Conservation (phyloP, 768 basidiomycete genomes). For the Lanmaoa rubissima region DNA sequence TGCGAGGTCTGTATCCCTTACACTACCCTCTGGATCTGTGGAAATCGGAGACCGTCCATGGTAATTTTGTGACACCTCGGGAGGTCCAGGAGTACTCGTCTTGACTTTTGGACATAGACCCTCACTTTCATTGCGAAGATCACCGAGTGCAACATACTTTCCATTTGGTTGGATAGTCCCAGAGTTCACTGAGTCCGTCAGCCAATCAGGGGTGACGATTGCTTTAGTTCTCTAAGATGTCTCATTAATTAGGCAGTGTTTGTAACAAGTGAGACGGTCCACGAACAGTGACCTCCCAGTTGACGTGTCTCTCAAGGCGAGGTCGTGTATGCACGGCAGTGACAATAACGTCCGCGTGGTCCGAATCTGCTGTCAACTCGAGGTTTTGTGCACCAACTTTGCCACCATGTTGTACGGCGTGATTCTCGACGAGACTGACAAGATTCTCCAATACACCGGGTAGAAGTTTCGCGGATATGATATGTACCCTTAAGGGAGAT, state of each 20-base stretch:
- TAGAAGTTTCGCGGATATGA: slow-evolving; percentile 35
- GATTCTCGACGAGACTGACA: slow-evolving; percentile 24
- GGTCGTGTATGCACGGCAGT: slow-evolving; percentile 64
- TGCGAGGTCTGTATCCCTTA: slow-evolving; percentile 15
- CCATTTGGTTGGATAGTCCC: slow-evolving; percentile 48
- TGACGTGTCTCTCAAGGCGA: slow-evolving; percentile 67
- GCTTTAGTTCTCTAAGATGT: slow-evolving; percentile 55
- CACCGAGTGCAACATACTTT: slow-evolving; percentile 54
- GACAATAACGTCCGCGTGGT: slow-evolving; percentile 62
- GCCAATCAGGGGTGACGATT: slow-evolving; percentile 72
- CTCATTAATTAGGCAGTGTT: not conserved
- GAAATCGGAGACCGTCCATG: not conserved
- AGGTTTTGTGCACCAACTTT: slow-evolving; percentile 17
- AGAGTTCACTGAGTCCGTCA: slow-evolving; percentile 52
- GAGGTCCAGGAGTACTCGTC: not conserved
- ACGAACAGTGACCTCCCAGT: slow-evolving; percentile 65
- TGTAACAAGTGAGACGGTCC: not conserved
- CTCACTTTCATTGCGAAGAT: slow-evolving; percentile 48
- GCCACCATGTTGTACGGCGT: not conserved
- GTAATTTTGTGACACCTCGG: not conserved
- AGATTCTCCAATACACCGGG: slow-evolving; percentile 23
- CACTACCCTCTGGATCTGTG: slow-evolving; percentile 23
- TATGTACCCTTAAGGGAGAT: slow-evolving; percentile 22
- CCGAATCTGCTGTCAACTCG: slow-evolving; percentile 38
- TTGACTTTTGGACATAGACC: slow-evolving; percentile 40